Base-by-base conservation (phyloP, 1,284 basidiomycete species). In the Mycosarcoma maydis region DNA sequence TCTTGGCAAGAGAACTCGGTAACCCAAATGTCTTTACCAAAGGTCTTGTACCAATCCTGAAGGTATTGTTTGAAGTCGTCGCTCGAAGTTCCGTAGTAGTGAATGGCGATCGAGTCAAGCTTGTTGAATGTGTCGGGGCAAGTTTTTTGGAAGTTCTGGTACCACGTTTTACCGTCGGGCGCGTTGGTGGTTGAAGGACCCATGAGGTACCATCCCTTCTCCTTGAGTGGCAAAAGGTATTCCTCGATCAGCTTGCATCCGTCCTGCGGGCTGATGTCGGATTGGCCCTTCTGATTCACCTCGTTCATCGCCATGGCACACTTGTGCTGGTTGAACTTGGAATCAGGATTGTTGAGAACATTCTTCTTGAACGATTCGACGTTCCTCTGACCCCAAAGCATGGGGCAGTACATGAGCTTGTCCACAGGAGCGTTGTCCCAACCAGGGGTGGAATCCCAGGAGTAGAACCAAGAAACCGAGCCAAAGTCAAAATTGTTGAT, bases 231-330 rank as follows among this genome's bases (percentile, higher is more conserved):
- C 2, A 73, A 26, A 40, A 76, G 59, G 49, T 78, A 51, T 34
- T 73, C 30, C 29, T 71, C 68, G 58, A 78, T 76, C 24, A 78
- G 48, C 27, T 37, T 38, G 67, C 74, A 77, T 1, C 68, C 73
- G 14, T 62, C 51, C 3, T 42, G 29, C 13, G 62, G 52, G 26
- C 48, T 61, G 70, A 78, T 70, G 49, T 75, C 58, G 27, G 76
- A 43, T 45, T 79, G 77, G 17, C 72, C 74, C 22, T 59, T 33
- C 34, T 78, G 74, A 52, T 78, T 75, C 24, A 73, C 69, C 39
- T 78, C 76, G 59, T 78, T 78, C 68, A 75, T 76, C 44, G 50
- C 76, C 61, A 78, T 53, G n/a, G 68, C 68, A 36, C 73, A 76
- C 49, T 75, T 75, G 49, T 62, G 69, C 34, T 70, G 51, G 57